Conservation (phyloP, 345 rosid genomes). For the Syzygium aqueum region DNA sequence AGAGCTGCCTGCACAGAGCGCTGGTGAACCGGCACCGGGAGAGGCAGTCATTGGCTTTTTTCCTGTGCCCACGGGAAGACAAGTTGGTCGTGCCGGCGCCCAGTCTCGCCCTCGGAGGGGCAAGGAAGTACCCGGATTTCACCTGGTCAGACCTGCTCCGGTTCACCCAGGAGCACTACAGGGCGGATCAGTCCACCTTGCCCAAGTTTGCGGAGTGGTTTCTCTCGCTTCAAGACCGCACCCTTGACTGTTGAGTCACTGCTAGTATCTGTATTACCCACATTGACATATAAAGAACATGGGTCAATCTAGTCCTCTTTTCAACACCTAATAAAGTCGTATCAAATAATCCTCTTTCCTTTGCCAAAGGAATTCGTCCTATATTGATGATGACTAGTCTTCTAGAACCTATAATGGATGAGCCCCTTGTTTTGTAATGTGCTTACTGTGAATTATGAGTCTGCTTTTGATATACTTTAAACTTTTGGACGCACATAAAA, state of each 20-base stretch:
- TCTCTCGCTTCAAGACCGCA: not conserved
- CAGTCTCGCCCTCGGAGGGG: constrained; percentile 22
- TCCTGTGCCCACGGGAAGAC: constrained; percentile 45
- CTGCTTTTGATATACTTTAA: not conserved
- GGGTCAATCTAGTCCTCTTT: not conserved
- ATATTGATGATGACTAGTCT: not conserved
- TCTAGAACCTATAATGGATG: not conserved
- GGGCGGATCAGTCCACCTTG: constrained; percentile 35
- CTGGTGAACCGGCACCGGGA: constrained; percentile 40
- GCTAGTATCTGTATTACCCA: not conserved
- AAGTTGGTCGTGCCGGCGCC: constrained; percentile 53
- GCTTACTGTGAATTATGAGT: not conserved
- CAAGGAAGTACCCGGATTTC: constrained; percentile 57
- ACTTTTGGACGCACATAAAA: not conserved
- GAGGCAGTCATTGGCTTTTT: constrained; percentile 49
- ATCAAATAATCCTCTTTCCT: not conserved
- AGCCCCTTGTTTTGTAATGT: not conserved
- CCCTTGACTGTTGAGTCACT: not conserved
- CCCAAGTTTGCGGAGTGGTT: constrained; percentile 27
- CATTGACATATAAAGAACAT: not conserved
- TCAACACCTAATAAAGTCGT: not conserved
- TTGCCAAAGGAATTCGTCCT: not conserved
- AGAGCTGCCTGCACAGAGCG: constrained; percentile 66
- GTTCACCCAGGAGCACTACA: constrained; percentile 37
- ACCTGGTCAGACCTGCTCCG: constrained; percentile 57